These are phyloP conservation scores for Aspergillaceae sp. DNA, from an alignment of 2,329 filamentous ascomycete species.

Conservation along the genomic window DNA sequence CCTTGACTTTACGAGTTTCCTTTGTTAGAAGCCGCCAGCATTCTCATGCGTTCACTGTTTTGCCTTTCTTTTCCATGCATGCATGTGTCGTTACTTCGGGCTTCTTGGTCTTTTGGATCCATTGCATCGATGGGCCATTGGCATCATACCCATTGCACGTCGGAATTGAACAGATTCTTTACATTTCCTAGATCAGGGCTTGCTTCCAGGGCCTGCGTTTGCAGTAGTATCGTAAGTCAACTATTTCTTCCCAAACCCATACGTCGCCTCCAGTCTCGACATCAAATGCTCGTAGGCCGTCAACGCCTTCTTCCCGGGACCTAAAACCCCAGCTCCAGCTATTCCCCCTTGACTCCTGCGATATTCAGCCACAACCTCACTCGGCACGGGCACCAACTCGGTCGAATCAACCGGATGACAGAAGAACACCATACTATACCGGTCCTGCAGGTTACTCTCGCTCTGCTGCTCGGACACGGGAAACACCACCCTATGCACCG, in stretches of 20 bases:
- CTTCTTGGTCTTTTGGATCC: constrained; percentile 3
- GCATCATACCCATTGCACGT: neutral
- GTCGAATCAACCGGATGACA: constrained; percentile 53
- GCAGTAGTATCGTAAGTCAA: too few relatives aligned
- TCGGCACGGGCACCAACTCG: constrained; percentile 48
- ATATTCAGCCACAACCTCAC: constrained; percentile 15
- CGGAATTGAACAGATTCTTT: too few relatives aligned
- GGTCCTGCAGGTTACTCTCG: constrained; percentile 34
- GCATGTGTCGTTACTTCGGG: constrained; percentile 4
- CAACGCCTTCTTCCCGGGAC: constrained; percentile 32
- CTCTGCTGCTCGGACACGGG: constrained; percentile 34
- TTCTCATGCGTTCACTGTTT: constrained; percentile 10
- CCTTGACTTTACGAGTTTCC: constrained; percentile 22
- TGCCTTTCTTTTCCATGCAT: constrained; percentile 8
- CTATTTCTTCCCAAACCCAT: constrained; percentile 34
- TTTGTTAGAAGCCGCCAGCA: constrained; percentile 20
- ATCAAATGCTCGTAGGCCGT: constrained; percentile 54
- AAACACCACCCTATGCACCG: constrained; percentile 82
- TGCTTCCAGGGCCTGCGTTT: neutral
- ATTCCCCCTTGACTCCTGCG: too few relatives aligned
- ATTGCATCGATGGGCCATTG: constrained; percentile 1
- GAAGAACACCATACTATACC: constrained; percentile 55
- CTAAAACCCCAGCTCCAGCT: constrained; percentile 26
- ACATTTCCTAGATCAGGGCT: neutral
- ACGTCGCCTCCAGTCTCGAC: constrained; percentile 50